Base-by-base conservation (phyloP, 2,329 filamentous ascomycete genomes). In the Botryotinia calthae region DNA sequence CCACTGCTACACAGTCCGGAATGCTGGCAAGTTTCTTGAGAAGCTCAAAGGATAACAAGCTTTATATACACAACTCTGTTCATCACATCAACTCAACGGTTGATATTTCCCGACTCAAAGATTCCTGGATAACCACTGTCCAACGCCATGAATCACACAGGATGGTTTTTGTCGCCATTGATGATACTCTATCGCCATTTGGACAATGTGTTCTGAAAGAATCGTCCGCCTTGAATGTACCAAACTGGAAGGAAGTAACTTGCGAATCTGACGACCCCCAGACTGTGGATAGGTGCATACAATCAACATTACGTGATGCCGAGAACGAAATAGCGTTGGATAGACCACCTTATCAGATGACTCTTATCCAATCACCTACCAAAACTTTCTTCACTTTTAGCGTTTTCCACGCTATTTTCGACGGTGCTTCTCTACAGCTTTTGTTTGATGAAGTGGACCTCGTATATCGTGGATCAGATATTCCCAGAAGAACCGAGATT, bases 1-100 rank as follows among this genome's bases (percentile, higher is more conserved):
- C 66, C 44, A 69, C 51, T 42, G 66, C 66, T 4, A 69, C 66
- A 20, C 66, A 69, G 56, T 69, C 66, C 37, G 66, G 66, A 69
- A 69, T 69, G 66, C 48, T 69, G 18, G 40, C n/a, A 28, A 59
- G 66, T 42, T 69, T 59, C 28, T 56, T 69, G 40, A n/a, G 51
- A 20, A 69, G 66, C 42, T 69, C 66, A 25, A 22, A 22, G 18
- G n/a, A 59, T 14, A 58, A 42, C 16, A 44, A 51, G 42, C 40
- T 34, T 28, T 69, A 69, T 31, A 69, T 69, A 42, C 66, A 69
- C 51, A 51, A 69, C 37, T 69, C 66, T 16, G 18, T 69, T 25
- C 66, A 69, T 42, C 37, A 69, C 16, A 69, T 69, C 48, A 59
- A 69, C 3, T 14, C 34, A n/a, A 59, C 51, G 1, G 22, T 69